These are phyloP conservation scores for Serendipita vermifera DNA, from an alignment of 768 basidiomycete genomes.

Conservation along the genomic window DNA sequence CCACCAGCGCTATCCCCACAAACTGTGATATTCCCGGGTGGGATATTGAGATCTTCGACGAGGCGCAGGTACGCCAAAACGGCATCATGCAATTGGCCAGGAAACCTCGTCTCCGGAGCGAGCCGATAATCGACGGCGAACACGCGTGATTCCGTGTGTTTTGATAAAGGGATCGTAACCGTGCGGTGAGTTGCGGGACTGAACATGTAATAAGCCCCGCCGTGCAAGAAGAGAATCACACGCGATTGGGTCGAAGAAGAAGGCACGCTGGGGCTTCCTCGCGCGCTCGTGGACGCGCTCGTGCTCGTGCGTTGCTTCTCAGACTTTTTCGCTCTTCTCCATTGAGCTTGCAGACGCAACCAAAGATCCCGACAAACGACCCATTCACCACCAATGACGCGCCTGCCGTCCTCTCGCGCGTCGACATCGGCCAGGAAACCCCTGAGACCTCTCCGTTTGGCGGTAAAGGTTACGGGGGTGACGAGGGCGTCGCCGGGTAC, in stretches of 20 bases:
- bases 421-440: constrained; percentile 74
- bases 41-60: constrained; percentile 76
- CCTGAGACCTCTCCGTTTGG: constrained; percentile 53
- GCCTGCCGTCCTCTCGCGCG: constrained; percentile 53
- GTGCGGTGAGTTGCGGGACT: constrained; percentile 82
- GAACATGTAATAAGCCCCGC: constrained; percentile 88
- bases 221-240: constrained; percentile 88
- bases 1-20: constrained; percentile 93
- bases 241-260: constrained; percentile 32
- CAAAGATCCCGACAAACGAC: constrained; percentile 88
- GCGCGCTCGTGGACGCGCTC: constrained; percentile 16
- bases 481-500: constrained; percentile 86
- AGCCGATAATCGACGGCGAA: constrained; percentile 92
- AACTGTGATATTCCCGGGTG: constrained; percentile 78
- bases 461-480: constrained; percentile 85
- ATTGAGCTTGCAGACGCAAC: constrained; percentile 73
- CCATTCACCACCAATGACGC: constrained; percentile 92
- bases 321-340: constrained; percentile 27
- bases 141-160: constrained; percentile 76
- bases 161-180: constrained; percentile 82
- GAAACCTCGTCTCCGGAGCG: constrained; percentile 90
- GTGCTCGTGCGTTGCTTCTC: constrained; percentile 17
- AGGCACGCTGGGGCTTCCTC: constrained; percentile 26
- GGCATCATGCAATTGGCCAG: constrained; percentile 76
- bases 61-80: constrained; percentile 79